Evolutionary conservation across 1,284 basidiomycete genomes (phyloP).

Genomic region (Rhizoctonia solani): DNA sequence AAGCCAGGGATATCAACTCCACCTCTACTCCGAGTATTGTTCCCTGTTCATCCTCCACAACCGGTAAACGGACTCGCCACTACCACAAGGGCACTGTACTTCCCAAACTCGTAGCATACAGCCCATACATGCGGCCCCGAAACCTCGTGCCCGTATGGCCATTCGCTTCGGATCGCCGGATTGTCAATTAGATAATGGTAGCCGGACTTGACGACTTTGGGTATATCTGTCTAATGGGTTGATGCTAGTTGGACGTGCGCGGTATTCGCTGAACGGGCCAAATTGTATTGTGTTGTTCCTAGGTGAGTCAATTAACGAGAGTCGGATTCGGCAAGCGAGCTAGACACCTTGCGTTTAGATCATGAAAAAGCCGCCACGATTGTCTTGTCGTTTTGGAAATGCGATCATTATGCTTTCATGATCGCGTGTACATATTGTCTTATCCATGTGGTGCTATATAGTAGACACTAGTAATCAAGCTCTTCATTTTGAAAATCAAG

Average conservation of each 20-base stretch:
- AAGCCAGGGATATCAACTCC: background rate
- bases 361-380: no score
- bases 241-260: background rate
- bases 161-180: background rate
- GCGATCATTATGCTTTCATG: no score
- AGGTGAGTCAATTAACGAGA: no score
- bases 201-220: background rate
- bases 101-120: background rate
- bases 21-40: background rate
- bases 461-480: no score
- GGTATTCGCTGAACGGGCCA: background rate
- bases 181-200: background rate
- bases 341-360: no score
- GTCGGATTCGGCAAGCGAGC: no score
- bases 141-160: background rate
- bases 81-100: no score
- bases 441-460: no score
- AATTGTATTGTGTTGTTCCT: no score
- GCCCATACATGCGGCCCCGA: background rate
- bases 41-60: conserved; percentile 6
- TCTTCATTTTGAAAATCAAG: no score
- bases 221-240: background rate
- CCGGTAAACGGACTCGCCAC: background rate
- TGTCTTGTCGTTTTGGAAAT: no score
- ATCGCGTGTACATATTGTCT: no score